phyloP scores from a whole-genome alignment of 305 asterid species.

The Fraxinus sp. region DNA sequence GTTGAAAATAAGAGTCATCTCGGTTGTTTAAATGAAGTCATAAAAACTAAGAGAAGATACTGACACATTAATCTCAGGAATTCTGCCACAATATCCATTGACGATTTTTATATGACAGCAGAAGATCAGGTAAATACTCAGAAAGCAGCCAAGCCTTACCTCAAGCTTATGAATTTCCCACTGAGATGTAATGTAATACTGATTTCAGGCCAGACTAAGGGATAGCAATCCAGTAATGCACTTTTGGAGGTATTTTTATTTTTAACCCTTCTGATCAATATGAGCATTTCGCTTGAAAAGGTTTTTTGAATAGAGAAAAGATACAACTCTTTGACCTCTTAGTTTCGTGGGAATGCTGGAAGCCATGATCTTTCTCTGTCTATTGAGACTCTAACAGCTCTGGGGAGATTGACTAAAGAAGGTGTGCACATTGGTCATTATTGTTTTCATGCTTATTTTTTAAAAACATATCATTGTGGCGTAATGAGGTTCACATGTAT shows the following conservation, averaged over 20 bases:
- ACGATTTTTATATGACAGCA: constrained; percentile 93
- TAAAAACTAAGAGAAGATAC: constrained; percentile 22
- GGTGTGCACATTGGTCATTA: constrained; percentile 41
- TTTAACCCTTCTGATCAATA: not conserved
- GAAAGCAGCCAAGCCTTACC: constrained; percentile 1
- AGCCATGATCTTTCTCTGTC: constrained; percentile 94
- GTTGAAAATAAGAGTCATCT: constrained; percentile 24
- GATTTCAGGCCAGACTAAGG: constrained; percentile 67
- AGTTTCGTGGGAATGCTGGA: constrained; percentile 99
- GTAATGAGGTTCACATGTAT: constrained; percentile 6
- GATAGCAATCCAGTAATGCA: constrained; percentile 74
- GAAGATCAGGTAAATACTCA: constrained; percentile 64
- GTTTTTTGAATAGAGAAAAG: constrained; percentile 12
- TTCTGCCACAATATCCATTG: constrained; percentile 79
- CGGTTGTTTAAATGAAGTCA: not conserved
- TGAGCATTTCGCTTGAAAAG: not conserved
- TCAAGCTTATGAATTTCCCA: constrained; percentile 6
- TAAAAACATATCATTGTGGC: constrained; percentile 16
- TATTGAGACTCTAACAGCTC: constrained; percentile 65
- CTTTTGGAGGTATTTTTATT: constrained; percentile 74
- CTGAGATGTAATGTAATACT: constrained; percentile 20
- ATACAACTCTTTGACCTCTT: constrained; percentile 21
- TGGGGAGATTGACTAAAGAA: constrained; percentile 70
- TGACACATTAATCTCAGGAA: constrained; percentile 63
- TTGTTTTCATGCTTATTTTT: constrained; percentile 18